These are phyloP conservation scores for Huiozyma sinensis DNA, from an alignment of 805 yeast species.

Conservation along the genomic window DNA sequence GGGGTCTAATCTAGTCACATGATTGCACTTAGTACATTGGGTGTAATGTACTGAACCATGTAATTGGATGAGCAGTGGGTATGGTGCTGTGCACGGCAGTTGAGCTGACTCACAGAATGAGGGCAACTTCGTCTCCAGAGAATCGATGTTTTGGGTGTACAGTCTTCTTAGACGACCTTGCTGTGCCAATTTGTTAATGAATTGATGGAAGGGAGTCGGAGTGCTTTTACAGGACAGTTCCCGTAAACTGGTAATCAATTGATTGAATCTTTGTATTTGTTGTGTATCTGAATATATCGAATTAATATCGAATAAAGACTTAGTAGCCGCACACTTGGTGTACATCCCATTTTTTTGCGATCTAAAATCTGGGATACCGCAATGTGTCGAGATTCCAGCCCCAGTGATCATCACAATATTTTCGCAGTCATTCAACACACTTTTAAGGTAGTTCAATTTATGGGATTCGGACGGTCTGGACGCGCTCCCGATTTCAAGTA, in stretches of 20 bases:
- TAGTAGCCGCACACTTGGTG: slow-evolving; percentile 39
- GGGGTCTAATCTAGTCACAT: slow-evolving; percentile 43
- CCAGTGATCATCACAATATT: slow-evolving; percentile 64
- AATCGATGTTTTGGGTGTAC: slow-evolving; percentile 84
- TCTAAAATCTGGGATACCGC: slow-evolving; percentile 85
- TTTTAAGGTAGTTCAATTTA: slow-evolving; percentile 38
- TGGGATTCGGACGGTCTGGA: slow-evolving; percentile 2
- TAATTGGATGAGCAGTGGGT: slow-evolving; percentile 60
- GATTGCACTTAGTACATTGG: slow-evolving; percentile 68
- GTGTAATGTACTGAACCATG: slow-evolving; percentile 73
- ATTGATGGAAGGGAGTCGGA: slow-evolving; percentile 68
- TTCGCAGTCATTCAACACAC: slow-evolving; percentile 44
- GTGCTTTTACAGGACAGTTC: slow-evolving; percentile 40
- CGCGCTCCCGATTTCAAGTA: slow-evolving; percentile 22
- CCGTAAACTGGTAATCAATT: slow-evolving; percentile 57
- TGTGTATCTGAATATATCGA: slow-evolving; percentile 58
- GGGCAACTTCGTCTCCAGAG: slow-evolving; percentile 54
- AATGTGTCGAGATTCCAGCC: slow-evolving; percentile 84
- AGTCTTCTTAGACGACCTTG: slow-evolving; percentile 59
- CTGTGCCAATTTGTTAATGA: slow-evolving; percentile 47
- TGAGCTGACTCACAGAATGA: slow-evolving; percentile 35
- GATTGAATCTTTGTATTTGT: slow-evolving; percentile 56
- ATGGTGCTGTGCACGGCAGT: slow-evolving; percentile 23
- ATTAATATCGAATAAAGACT: slow-evolving; percentile 63
- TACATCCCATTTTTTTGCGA: slow-evolving; percentile 70